Conservation (phyloP, 768 basidiomycete species). For the Rhodotorula sphaerocarpa region DNA sequence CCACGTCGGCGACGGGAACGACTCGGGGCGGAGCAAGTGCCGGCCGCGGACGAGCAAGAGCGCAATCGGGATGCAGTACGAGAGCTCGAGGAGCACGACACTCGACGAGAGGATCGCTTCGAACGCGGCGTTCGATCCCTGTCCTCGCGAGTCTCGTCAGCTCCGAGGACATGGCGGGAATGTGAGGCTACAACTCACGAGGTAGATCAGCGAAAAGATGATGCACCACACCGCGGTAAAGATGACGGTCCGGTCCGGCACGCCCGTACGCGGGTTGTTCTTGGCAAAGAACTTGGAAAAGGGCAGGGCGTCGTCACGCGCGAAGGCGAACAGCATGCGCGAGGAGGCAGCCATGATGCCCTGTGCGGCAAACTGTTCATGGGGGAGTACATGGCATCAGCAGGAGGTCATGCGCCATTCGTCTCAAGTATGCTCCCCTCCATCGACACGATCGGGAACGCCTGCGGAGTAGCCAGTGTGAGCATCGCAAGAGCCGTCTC, state of each 20-base stretch:
- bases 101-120: conserved; percentile 38
- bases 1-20: conserved; percentile 34
- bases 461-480: conserved; percentile 11
- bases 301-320: conserved; percentile 28
- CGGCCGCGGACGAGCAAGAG: conserved; percentile 34
- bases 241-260: conserved; percentile 29
- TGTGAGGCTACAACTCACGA: not conserved
- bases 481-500: no score
- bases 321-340: conserved; percentile 25
- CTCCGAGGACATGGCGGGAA: no score
- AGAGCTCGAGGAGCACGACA: conserved; percentile 37
- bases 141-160: not conserved
- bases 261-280: conserved; percentile 8
- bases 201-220: conserved; percentile 30
- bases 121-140: conserved; percentile 32
- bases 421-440: not conserved
- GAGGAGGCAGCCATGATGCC: conserved; percentile 19
- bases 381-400: not conserved
- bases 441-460: conserved; percentile 33
- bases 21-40: conserved; percentile 32
- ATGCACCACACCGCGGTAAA: conserved; percentile 14
- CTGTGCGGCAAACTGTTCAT: conserved; percentile 21
- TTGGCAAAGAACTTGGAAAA: conserved; percentile 29
- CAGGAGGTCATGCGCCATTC: not conserved
- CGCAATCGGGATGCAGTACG: conserved; percentile 26